These are phyloP conservation scores for Noccaea bulbosa DNA, from an alignment of 345 rosid species.

Conservation along the genomic window DNA sequence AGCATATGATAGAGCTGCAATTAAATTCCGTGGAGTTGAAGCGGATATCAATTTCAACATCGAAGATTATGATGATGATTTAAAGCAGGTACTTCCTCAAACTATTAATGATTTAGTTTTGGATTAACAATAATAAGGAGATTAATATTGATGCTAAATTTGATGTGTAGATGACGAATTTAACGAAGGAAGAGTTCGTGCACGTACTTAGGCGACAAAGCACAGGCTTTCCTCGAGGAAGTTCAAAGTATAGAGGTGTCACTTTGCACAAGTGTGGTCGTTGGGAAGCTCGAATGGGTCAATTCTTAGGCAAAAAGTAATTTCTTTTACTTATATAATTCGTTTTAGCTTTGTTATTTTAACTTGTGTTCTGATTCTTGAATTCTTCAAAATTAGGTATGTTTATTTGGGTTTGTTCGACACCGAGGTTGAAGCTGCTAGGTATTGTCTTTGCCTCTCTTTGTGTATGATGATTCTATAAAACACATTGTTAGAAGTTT, in stretches of 20 bases:
- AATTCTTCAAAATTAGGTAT: constrained; percentile 60
- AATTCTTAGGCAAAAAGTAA: constrained; percentile 96
- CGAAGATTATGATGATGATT: constrained; percentile 90
- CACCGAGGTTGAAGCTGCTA: constrained; percentile 93
- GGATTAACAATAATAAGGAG: too few species aligned
- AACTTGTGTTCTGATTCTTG: constrained; percentile 5
- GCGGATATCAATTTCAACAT: constrained; percentile 93
- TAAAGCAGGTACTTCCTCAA: constrained; percentile 72
- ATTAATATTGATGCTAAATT: too few species aligned
- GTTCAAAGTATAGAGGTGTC: constrained; percentile 98
- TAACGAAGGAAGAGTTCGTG: constrained; percentile 94
- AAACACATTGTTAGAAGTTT: constrained; percentile 7
- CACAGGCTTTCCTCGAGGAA: constrained; percentile 97
- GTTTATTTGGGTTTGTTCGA: constrained; percentile 93
- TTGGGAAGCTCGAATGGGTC: constrained; percentile 99
- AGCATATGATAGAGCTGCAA: constrained; percentile 99
- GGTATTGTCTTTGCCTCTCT: constrained; percentile 49
- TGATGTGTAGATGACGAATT: constrained; percentile 66
- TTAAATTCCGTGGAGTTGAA: constrained; percentile 94
- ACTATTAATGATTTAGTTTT: too few species aligned
- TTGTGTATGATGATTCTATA: constrained; percentile 2
- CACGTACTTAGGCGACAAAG: constrained; percentile 99
- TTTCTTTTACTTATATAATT: neutral
- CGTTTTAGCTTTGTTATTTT: neutral
- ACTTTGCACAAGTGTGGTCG: constrained; percentile 99